Evolutionary conservation across 192 early-diverging fungal species (phyloP).

Genomic region (Backusella parvicylindrica): DNA sequence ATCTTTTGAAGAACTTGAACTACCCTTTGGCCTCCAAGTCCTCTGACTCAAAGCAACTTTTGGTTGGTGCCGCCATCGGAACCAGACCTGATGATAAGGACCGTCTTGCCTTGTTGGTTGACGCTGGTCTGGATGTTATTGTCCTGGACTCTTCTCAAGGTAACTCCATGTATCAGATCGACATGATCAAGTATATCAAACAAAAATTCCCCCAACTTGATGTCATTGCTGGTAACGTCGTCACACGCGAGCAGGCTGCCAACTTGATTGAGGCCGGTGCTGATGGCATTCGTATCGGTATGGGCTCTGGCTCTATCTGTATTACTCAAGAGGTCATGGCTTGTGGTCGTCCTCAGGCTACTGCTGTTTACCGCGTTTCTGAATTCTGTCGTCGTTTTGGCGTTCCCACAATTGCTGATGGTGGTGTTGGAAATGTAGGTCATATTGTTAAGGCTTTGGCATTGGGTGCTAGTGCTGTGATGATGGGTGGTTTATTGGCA

Average conservation of each 20-base stretch:
- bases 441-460: conserved; percentile 96
- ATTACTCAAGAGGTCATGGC: conserved; percentile 99
- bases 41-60: conserved; percentile 79
- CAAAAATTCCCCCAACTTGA: conserved; percentile 78
- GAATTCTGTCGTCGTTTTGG: conserved; percentile 92
- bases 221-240: conserved; percentile 95
- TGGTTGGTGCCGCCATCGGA: conserved; percentile 89
- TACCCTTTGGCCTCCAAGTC: conserved; percentile 90
- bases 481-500: conserved; percentile 97
- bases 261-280: conserved; percentile 89
- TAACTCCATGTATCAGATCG: conserved; percentile 90
- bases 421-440: conserved; percentile 94
- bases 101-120: conserved; percentile 79
- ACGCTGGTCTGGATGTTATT: conserved; percentile 92
- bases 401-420: conserved; percentile 94
- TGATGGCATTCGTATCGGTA: conserved; percentile 84
- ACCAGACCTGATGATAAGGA: conserved; percentile 87
- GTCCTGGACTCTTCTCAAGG: conserved; percentile 94
- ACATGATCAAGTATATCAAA: conserved; percentile 95
- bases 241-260: conserved; percentile 91
- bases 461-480: conserved; percentile 94
- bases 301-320: conserved; percentile 97
- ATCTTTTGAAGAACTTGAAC: conserved; percentile 95
- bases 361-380: conserved; percentile 92
- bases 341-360: conserved; percentile 95